Percentiles rank a stretch among this genome's conserved stretches.
phyloP scores from a whole-genome alignment of 306 rosid genomes.

The Fagus crenata region DNA sequence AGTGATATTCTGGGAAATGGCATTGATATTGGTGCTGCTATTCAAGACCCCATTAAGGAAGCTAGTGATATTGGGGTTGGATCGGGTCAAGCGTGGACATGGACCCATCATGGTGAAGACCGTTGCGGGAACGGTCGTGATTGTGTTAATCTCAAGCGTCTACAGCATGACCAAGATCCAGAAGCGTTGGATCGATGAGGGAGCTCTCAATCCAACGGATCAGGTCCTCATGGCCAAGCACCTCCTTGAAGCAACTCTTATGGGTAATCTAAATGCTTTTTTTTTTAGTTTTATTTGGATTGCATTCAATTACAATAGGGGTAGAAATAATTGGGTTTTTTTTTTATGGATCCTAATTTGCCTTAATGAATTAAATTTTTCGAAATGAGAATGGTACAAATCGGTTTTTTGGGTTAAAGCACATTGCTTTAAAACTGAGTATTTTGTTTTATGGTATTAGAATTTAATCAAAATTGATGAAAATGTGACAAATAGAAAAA shows the following conservation, averaged over 20 bases:
- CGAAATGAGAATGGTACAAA: not conserved
- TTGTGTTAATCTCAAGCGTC: conserved; percentile 51
- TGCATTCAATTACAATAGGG: too few species aligned
- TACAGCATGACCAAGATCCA: conserved; percentile 61
- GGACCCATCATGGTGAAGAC: conserved; percentile 85
- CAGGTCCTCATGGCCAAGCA: conserved; percentile 88
- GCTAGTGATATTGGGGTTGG: conserved; percentile 64
- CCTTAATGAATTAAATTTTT: not conserved
- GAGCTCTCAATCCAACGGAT: conserved; percentile 70
- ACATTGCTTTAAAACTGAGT: too few species aligned
- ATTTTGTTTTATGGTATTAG: too few species aligned
- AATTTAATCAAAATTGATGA: too few species aligned
- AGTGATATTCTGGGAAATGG: conserved; percentile 62
- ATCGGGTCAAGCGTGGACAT: conserved; percentile 77
- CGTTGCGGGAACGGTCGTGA: conserved; percentile 55
- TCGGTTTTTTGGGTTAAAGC: too few species aligned
- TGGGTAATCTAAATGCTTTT: conserved; percentile 50
- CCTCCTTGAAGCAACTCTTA: conserved; percentile 82
- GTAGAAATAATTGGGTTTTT: not conserved
- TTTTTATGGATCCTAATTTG: not conserved
- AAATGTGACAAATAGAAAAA: not conserved
- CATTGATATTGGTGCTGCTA: conserved; percentile 45
- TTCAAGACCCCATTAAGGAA: conserved; percentile 90
- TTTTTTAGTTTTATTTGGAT: not conserved
- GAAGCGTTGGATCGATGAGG: conserved; percentile 63